These are phyloP conservation scores for Phytomonas sp. DNA, from an alignment of 208 protist genomes.

Conservation along the genomic window DNA sequence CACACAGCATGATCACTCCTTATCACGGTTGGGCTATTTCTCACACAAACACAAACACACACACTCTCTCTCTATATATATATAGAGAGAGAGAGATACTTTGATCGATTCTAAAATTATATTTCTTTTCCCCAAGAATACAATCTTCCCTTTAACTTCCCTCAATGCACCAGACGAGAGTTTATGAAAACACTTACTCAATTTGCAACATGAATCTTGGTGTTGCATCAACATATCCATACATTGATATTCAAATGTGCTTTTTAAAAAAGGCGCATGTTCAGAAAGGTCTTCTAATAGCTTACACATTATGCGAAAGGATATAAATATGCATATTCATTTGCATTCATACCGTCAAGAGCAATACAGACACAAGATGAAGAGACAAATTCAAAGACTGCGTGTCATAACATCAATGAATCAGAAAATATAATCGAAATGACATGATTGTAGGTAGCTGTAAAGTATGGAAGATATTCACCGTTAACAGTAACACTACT, in stretches of 20 bases:
- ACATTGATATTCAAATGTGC: neutral
- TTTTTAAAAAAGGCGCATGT: neutral
- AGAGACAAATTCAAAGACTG: neutral
- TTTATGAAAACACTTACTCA: neutral
- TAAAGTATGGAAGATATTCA: neutral
- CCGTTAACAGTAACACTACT: neutral
- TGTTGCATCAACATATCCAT: neutral
- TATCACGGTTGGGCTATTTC: neutral
- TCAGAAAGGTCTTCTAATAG: neutral
- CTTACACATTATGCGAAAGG: neutral
- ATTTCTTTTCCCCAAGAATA: neutral
- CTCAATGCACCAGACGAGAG: neutral
- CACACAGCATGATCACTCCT: neutral
- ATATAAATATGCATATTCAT: neutral
- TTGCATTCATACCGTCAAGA: neutral
- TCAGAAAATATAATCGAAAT: neutral
- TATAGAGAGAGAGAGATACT: constrained; percentile 3
- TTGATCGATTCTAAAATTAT: neutral
- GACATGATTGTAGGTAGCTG: neutral
- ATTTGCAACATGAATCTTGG: neutral
- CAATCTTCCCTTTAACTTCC: neutral
- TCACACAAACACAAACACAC: neutral
- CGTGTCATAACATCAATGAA: neutral
- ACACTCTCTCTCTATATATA: too few relatives aligned
- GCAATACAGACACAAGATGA: too few relatives aligned